Conservation (phyloP, 2,329 filamentous ascomycete species). For the Alternaria sp. region DNA sequence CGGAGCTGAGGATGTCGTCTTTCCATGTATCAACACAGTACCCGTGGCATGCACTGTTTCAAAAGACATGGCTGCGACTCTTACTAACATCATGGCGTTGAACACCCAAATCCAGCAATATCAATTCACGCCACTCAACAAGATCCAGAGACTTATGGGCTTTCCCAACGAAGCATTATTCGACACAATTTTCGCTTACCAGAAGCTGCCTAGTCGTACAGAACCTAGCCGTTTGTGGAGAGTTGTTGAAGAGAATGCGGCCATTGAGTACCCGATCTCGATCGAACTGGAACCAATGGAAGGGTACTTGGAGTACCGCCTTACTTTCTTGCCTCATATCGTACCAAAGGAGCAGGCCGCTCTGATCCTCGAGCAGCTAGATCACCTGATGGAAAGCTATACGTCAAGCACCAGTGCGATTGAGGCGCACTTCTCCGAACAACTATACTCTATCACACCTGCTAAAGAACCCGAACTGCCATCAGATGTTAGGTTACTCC, state of each 20-base stretch:
- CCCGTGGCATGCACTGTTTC: constrained; percentile 69
- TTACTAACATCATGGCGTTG: constrained; percentile 68
- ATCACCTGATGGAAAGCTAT: constrained; percentile 65
- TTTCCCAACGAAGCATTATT: constrained; percentile 72
- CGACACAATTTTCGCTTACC: constrained; percentile 85
- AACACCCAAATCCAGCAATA: constrained; percentile 70
- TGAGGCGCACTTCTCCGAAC: constrained; percentile 41
- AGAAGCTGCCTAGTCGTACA: constrained; percentile 59
- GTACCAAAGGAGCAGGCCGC: constrained; percentile 72
- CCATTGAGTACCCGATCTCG: constrained; percentile 79
- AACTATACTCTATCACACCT: constrained; percentile 70
- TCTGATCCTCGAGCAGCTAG: constrained; percentile 74
- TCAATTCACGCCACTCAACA: constrained; percentile 73
- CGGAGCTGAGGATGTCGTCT: constrained; percentile 64
- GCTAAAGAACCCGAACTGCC: constrained; percentile 64
- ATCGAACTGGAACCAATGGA: constrained; percentile 73
- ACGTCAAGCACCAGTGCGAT: constrained; percentile 52
- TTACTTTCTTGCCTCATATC: constrained; percentile 70
- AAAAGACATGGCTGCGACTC: constrained; percentile 61
- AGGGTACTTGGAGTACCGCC: constrained; percentile 63
- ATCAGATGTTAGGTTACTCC: constrained; percentile 67
- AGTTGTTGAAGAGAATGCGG: constrained; percentile 68
- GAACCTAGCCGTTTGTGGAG: constrained; percentile 59
- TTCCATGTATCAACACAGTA: constrained; percentile 83
- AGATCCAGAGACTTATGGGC: constrained; percentile 75